phyloP scores from a whole-genome alignment of 2,329 filamentous ascomycete genomes.

The Colletotrichum scovillei region DNA sequence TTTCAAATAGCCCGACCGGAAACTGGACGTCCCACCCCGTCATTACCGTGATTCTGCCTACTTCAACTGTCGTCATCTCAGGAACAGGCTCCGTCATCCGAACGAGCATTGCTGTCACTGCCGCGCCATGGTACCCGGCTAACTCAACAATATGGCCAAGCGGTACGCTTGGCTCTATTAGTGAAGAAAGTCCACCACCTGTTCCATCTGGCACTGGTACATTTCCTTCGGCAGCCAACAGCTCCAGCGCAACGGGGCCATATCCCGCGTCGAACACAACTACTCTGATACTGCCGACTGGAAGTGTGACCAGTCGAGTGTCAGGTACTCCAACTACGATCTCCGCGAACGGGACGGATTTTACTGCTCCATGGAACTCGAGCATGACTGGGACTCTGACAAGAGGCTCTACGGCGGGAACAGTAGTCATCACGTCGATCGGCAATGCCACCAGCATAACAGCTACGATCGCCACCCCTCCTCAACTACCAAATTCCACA shows the following conservation, averaged over 20 bases:
- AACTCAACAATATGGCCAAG: conserved; percentile 16
- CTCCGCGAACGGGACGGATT: background rate
- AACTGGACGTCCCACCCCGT: background rate
- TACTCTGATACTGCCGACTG: background rate
- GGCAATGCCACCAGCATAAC: background rate
- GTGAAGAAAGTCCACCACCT: background rate
- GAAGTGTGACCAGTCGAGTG: background rate
- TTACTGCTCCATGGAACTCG: conserved; percentile 2
- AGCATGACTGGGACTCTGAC: background rate
- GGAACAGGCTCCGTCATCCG: background rate
- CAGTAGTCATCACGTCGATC: background rate
- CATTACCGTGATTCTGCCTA: background rate
- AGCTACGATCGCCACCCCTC: background rate
- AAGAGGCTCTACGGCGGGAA: background rate
- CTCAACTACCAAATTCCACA: background rate
- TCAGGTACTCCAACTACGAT: background rate
- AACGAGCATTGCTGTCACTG: background rate
- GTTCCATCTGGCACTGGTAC: background rate
- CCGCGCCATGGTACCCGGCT: background rate
- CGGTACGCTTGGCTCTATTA: conserved; percentile 13
- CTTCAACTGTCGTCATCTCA: background rate
- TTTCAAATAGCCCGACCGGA: background rate
- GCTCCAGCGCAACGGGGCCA: background rate
- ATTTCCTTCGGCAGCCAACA: background rate
- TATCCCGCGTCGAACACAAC: conserved; percentile 9